These are phyloP conservation scores for Sugiyamaella pinicola DNA, from an alignment of 1,139 yeast species.

Conservation along the genomic window DNA sequence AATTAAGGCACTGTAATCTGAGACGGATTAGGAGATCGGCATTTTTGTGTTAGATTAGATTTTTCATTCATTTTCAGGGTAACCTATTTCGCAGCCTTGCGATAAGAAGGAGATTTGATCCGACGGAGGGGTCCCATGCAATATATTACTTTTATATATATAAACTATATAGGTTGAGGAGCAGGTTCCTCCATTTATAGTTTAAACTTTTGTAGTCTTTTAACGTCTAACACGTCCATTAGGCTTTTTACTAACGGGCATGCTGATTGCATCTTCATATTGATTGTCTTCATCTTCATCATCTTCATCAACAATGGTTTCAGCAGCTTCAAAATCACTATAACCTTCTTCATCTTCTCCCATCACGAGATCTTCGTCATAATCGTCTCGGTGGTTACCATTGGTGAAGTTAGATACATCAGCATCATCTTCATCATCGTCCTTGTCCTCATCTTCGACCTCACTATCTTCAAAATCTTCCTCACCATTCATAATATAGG, in stretches of 20 bases:
- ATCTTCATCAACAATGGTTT: constrained; percentile 27
- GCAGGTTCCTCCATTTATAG: background rate
- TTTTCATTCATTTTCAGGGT: background rate
- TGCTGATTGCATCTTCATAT: constrained; percentile 26
- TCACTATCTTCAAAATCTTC: constrained; percentile 47
- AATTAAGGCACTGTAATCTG: constrained; percentile 1
- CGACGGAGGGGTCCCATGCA: constrained; percentile 17
- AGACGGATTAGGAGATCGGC: constrained; percentile 2
- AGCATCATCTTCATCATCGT: constrained; percentile 37
- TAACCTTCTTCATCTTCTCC: constrained; percentile 35
- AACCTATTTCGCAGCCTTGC: background rate
- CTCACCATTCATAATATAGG: constrained; percentile 48
- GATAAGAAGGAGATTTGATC: too few relatives aligned
- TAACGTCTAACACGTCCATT: constrained; percentile 22
- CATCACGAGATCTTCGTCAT: constrained; percentile 36
- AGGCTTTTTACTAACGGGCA: constrained; percentile 12
- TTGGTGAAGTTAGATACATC: constrained; percentile 33
- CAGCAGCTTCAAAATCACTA: constrained; percentile 35
- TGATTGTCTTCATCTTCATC: constrained; percentile 34
- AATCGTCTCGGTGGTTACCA: constrained; percentile 28
- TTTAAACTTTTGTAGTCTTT: background rate
- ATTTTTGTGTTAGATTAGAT: too few relatives aligned
- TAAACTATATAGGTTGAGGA: constrained; percentile 7
- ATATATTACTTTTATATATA: constrained; percentile 14
- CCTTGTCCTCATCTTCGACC: constrained; percentile 43